Evolutionary conservation across 768 basidiomycete species (phyloP), one percentile per base, ranked within the genome.

Genomic region (Auricularia heimuer): DNA sequence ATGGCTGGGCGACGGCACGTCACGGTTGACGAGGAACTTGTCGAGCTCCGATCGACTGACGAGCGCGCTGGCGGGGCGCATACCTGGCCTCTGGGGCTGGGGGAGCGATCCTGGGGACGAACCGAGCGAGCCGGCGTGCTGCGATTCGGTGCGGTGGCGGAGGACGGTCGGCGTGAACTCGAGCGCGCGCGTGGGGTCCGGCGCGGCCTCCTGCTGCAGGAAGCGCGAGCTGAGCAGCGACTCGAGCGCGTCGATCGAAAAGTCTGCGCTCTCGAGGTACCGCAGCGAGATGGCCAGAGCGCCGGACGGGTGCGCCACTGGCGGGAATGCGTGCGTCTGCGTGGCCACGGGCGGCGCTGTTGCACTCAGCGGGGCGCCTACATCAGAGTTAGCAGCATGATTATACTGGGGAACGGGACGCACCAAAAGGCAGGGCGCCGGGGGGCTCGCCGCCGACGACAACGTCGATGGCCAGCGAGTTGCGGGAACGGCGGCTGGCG

Each of bases 241-340:
- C 74, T 93, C 91, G 37, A 87, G 79, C 68, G 90, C 87, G 73
- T 91, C 89, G 36, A 92, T 76, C 67, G 84, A 81, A 77, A 92
- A 92, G 69, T 82, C 77, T 3, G 90, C 88, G 1, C 81, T 76
- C 12, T 82, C 77, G 60, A 92, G 83, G 74, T 89, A 92, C 34
- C 82, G 85, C 42, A 81, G 75, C 8, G 84, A 78, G 63, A 93
- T 79, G 0, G 79, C 77, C 64, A 92, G 81, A 0, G 81, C 78
- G 61, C 90, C 91, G 73, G 76, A 75, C 4, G 88, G 88, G 67
- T 90, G 88, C 12, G 85, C 81, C 18, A 93, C 81, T 3, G 85
- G 69, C 1, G 87, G 81, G 70, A 93, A 90, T 11, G 79, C 73
- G 71, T 89, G 84, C 3, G 78, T 80, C 61, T 80, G 77, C 24